Evolutionary conservation across 129 eudicot genomes (phyloP), one percentile per base, ranked within the genome.

Genomic region (Deinandra increscens): DNA sequence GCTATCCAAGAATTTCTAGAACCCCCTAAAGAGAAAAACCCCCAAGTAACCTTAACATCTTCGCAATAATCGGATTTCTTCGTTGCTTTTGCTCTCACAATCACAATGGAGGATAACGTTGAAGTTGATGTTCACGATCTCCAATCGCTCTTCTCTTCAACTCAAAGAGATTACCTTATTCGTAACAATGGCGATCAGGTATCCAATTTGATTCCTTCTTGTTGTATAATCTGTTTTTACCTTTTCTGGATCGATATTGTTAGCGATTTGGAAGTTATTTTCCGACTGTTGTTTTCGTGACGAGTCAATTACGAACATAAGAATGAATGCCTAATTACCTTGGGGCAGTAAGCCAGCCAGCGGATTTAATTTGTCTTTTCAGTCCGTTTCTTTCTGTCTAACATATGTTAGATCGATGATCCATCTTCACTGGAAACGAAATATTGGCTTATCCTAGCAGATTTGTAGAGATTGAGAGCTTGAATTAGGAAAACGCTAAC

Each of bases 151-250:
- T 73, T 87, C 4, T 70, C 72, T 65, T 76, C 90, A 7, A 2
- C 81, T 22, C 46, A 74, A 15, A 77, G 84, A 66, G 87, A 84
- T 66, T 80, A 73, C 63, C 90, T 87, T 50, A 11, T 87, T 62
- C 87, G 84, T 54, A 81, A 81, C 80, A 80, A 77, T 64, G 87
- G 87, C n/a, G 85, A 87, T 46, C 87, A 84, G 90, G 95, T 87
- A 64, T 39, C 14, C 17, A 5, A 14, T 23, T 7, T 67, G n/a
- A 29, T 55, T 44, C 45, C 6, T 61, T 48, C 0, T 20, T 15
- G n/a, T n/a, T 64, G 23, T 17, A 20, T 17, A 26, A 33, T 42
- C 18, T 3, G 36, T 61, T 36, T 37, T 29, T 56, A 54, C 51
- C 15, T 26, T 60, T 11, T 55, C 45, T 49, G 31, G 18, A 36